Conservation (phyloP, 1,139 yeast genomes). For the Magnusiomyces fungicola region DNA sequence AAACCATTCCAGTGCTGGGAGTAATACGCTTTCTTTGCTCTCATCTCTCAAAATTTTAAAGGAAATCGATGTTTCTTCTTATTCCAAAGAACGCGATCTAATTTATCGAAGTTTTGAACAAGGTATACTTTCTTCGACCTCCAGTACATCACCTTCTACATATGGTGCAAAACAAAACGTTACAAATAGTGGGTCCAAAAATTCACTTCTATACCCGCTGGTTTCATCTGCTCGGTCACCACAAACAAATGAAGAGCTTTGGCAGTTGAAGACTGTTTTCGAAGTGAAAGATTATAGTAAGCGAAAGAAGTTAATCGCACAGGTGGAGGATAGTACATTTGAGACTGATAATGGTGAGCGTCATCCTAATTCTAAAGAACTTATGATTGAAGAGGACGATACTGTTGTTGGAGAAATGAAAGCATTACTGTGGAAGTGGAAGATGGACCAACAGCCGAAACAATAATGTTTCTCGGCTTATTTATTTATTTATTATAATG, state of each 20-base stretch:
- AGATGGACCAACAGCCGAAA: background rate
- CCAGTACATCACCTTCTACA: no score
- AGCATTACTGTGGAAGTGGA: slow-evolving; percentile 14
- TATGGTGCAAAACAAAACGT: no score
- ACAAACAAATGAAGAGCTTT: slow-evolving; percentile 5
- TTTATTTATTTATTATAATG: no score
- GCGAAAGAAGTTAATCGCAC: background rate
- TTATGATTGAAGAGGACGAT: background rate
- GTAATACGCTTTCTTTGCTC: background rate
- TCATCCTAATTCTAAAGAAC: background rate
- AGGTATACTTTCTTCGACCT: no score
- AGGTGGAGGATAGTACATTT: background rate
- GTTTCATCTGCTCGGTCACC: background rate
- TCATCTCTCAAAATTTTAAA: background rate
- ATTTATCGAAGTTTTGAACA: background rate
- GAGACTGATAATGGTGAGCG: background rate
- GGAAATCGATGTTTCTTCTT: background rate
- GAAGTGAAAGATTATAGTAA: background rate
- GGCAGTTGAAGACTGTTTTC: slow-evolving; percentile 1
- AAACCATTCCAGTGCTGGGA: no score
- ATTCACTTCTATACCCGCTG: background rate
- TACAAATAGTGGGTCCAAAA: no score
- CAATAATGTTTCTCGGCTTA: no score
- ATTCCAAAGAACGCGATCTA: background rate
- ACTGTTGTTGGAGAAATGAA: slow-evolving; percentile 15